Conservation (phyloP, 805 yeast species). For the Saturnispora sanitii region DNA sequence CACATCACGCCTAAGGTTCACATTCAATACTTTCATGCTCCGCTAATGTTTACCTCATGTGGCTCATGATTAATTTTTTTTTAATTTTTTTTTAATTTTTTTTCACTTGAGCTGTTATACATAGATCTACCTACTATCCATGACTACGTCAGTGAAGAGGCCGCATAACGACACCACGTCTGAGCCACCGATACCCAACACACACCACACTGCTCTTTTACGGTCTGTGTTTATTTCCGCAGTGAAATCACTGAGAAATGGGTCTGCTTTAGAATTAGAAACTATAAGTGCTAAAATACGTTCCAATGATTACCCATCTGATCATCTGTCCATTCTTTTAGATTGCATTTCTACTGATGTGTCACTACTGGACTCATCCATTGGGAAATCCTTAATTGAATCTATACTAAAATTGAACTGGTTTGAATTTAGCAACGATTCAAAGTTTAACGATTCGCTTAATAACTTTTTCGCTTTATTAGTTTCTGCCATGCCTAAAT, state of each 20-base stretch:
- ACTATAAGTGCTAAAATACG: no score
- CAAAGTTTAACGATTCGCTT: slow-evolving; percentile 41
- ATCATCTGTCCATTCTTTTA: slow-evolving; percentile 3
- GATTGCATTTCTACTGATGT: slow-evolving; percentile 2
- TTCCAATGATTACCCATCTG: slow-evolving; percentile 4
- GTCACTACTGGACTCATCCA: slow-evolving; percentile 1
- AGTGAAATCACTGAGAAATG: no score
- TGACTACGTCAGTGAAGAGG: slow-evolving; percentile 1
- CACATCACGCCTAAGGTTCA: not conserved
- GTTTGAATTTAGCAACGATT: slow-evolving; percentile 31
- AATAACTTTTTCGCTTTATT: slow-evolving; percentile 66
- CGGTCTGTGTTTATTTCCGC: no score
- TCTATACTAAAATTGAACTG: slow-evolving; percentile 57
- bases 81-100: not conserved
- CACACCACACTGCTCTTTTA: not conserved
- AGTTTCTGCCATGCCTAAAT: slow-evolving; percentile 79
- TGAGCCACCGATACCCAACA: no score
- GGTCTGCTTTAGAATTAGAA: no score
- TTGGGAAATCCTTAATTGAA: slow-evolving; percentile 1
- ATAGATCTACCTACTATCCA: no score
- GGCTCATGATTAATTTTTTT: no score
- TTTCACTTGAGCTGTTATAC: no score
- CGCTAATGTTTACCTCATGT: not conserved
- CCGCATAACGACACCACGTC: not conserved
- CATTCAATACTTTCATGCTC: not conserved